Conservation (phyloP, 345 rosid genomes). For the Eucalyptus camaldulensis region DNA sequence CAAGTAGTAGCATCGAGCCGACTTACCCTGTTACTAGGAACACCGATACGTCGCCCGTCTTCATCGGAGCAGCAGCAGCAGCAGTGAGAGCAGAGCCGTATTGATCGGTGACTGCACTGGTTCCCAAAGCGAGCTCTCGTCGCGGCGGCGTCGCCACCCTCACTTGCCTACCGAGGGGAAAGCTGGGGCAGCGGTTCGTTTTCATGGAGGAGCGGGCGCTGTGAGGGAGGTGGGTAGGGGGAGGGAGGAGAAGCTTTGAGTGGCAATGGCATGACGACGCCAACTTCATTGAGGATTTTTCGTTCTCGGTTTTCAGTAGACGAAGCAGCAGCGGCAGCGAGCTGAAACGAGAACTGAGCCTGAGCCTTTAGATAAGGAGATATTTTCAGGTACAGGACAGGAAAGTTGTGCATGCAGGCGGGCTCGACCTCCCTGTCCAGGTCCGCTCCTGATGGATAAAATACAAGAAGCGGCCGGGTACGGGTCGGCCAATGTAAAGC, state of each 20-base stretch:
- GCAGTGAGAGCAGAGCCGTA: background rate
- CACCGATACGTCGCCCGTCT: constrained; percentile 14
- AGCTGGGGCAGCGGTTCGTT: background rate
- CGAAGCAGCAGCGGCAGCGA: background rate
- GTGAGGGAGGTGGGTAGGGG: background rate
- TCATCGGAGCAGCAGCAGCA: constrained; percentile 4
- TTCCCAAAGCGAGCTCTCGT: background rate
- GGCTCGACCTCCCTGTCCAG: background rate
- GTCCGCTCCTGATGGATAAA: background rate
- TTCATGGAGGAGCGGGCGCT: background rate
- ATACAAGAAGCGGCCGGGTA: background rate
- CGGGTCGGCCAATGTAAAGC: background rate
- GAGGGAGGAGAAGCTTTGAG: background rate
- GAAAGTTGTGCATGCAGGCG: background rate
- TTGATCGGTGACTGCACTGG: background rate
- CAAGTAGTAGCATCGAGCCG: background rate
- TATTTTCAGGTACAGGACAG: background rate
- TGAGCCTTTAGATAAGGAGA: background rate
- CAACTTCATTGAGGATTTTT: background rate
- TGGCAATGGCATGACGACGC: background rate
- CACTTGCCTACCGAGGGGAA: background rate
- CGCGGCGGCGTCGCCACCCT: background rate
- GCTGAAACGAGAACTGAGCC: background rate
- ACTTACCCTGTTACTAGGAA: constrained; percentile 24
- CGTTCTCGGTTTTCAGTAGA: background rate